Evolutionary conservation across 768 basidiomycete species (phyloP).

Genomic region (Russula brevipes): DNA sequence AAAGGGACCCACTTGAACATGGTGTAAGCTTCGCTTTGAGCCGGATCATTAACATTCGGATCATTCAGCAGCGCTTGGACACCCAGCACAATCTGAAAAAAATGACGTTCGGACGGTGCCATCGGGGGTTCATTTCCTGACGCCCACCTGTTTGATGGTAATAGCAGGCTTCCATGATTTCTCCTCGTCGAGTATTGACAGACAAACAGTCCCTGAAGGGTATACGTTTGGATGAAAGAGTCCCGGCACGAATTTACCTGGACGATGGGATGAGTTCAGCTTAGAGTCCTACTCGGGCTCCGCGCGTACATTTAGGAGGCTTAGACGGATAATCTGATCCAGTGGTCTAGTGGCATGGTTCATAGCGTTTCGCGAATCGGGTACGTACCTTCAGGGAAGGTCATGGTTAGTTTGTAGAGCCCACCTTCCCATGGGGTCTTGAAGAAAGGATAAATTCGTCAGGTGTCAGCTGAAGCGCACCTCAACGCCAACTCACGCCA

Average conservation of each 20-base stretch:
- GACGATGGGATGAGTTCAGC: conserved; percentile 1
- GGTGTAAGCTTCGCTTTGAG: conserved; percentile 97
- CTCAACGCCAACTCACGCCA: conserved; percentile 51
- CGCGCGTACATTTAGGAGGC: conserved; percentile 76
- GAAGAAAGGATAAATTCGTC: neutral
- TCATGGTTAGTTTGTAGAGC: conserved; percentile 90
- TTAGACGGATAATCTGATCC: conserved; percentile 85
- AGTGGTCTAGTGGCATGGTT: conserved; percentile 13
- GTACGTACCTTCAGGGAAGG: conserved; percentile 85
- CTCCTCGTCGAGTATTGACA: conserved; percentile 97
- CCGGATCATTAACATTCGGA: conserved; percentile 95
- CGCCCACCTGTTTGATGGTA: conserved; percentile 89
- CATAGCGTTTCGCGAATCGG: neutral
- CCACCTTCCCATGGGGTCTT: conserved; percentile 98
- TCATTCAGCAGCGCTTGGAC: conserved; percentile 94
- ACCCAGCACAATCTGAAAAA: conserved; percentile 78
- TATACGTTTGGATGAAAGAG: conserved; percentile 99
- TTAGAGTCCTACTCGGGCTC: conserved; percentile 22
- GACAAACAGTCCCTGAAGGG: conserved; percentile 95
- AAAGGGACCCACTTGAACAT: conserved; percentile 83
- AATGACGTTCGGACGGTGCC: neutral
- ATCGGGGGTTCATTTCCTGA: neutral
- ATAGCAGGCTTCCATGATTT: conserved; percentile 99
- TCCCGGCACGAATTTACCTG: conserved; percentile 95
- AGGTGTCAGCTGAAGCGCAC: neutral